phyloP scores from a whole-genome alignment of 352 stramenopile genomes.

The Globisporangium echinulatum region DNA sequence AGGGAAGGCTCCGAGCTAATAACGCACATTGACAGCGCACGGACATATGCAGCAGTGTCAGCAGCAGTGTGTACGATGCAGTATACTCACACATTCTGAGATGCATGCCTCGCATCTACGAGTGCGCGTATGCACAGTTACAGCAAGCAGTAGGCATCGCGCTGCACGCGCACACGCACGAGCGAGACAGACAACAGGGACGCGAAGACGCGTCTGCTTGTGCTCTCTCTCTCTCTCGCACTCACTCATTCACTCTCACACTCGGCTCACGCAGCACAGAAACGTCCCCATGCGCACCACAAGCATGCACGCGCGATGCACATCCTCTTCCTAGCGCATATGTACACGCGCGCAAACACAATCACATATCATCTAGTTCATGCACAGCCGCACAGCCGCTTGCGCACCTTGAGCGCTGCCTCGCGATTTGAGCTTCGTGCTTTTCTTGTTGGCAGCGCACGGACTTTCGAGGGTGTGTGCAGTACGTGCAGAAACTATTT shows the following conservation, averaged over 20 bases:
- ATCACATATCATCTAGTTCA: not conserved
- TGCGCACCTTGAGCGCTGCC: not conserved
- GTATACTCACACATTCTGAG: too few species aligned
- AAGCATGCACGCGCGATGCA: too few species aligned
- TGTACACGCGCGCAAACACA: not conserved
- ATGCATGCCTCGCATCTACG: too few species aligned
- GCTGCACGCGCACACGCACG: not conserved
- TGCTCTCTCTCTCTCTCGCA: not conserved
- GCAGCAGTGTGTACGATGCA: too few species aligned
- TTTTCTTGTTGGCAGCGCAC: not conserved
- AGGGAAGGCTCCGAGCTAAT: too few species aligned
- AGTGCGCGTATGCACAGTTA: too few species aligned
- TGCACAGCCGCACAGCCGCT: not conserved
- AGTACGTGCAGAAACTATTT: too few species aligned
- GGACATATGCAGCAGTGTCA: too few species aligned
- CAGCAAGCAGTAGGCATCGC: not conserved
- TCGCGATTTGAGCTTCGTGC: not conserved
- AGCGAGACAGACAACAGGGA: not conserved
- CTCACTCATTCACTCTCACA: not conserved
- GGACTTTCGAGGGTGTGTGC: too few species aligned
- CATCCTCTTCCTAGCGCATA: not conserved
- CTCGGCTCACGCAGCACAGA: not conserved
- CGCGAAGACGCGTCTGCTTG: not conserved
- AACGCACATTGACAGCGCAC: too few species aligned
- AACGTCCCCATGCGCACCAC: not conserved